phyloP scores from a whole-genome alignment of 2,329 filamentous ascomycete species.

The Penicillium crustosum region DNA sequence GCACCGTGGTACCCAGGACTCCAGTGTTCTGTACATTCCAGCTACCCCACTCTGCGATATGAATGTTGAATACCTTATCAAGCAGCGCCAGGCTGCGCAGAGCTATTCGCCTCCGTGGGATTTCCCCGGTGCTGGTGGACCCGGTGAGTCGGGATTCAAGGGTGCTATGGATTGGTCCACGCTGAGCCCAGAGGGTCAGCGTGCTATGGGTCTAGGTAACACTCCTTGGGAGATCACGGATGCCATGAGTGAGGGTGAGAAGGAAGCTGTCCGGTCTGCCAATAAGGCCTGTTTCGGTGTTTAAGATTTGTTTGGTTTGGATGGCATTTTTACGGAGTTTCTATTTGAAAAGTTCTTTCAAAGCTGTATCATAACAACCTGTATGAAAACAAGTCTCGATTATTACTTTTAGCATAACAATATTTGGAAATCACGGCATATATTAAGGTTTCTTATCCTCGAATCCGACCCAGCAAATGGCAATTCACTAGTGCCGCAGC shows the following conservation, averaged over 20 bases:
- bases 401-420: not conserved
- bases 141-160: conserved; percentile 43
- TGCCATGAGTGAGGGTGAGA: conserved; percentile 53
- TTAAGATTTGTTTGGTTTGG: conserved; percentile 5
- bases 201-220: conserved; percentile 56
- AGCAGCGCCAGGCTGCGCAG: conserved; percentile 71
- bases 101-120: conserved; percentile 67
- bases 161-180: conserved; percentile 41
- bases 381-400: not conserved
- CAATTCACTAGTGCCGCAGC: not conserved
- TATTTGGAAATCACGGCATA: not conserved
- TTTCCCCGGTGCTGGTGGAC: conserved; percentile 60
- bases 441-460: not conserved
- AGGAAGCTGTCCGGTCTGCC: conserved; percentile 51
- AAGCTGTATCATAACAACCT: not conserved
- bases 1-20: conserved; percentile 70
- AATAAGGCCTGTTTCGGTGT: conserved; percentile 55
- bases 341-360: not conserved
- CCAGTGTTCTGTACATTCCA: conserved; percentile 85
- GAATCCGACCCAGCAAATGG: not conserved
- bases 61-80: conserved; percentile 69
- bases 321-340: not conserved
- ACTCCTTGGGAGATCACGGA: conserved; percentile 51
- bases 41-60: conserved; percentile 75
- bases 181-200: conserved; percentile 50